A percentile compares a stretch with the other conserved stretches of the same genome.
These are phyloP conservation scores for Naematelia encephala DNA, from an alignment of 768 basidiomycete genomes.

Conservation along the genomic window DNA sequence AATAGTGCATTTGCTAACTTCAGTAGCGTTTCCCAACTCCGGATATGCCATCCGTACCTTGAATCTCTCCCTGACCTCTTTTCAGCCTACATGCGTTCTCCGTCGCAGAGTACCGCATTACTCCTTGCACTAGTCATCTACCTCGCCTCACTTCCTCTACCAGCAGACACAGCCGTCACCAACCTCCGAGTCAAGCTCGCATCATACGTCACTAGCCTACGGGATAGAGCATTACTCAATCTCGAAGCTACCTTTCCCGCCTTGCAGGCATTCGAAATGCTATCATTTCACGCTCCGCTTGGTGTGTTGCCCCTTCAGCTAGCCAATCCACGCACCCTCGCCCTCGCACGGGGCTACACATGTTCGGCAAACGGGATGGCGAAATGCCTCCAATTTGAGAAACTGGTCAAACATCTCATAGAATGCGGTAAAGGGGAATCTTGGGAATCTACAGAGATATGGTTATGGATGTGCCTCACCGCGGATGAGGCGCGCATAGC, in stretches of 20 bases:
- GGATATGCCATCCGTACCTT: conserved; percentile 34
- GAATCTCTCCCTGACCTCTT: conserved; percentile 20
- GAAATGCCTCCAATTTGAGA: conserved; percentile 7
- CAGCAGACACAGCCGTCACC: conserved; percentile 1
- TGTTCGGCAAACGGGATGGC: conserved; percentile 3
- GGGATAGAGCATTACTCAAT: conserved; percentile 22
- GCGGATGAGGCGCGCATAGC: conserved; percentile 19
- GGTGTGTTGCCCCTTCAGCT: conserved; percentile 26
- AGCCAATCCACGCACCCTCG: conserved; percentile 16
- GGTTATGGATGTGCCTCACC: conserved; percentile 7
- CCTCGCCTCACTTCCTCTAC: conserved; percentile 28
- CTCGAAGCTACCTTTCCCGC: conserved; percentile 16
- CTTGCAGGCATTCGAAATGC: conserved; percentile 30
- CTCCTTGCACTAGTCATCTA: conserved; percentile 26
- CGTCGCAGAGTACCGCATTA: conserved; percentile 7
- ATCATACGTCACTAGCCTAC: conserved; percentile 12
- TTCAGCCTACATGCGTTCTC: not conserved
- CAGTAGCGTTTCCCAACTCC: conserved; percentile 24
- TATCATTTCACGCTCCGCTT: conserved; percentile 29
- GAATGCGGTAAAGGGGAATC: not conserved
- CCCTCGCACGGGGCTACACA: conserved; percentile 30
- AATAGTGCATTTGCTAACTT: conserved; percentile 3
- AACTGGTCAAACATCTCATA: conserved; percentile 13
- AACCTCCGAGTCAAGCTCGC: conserved; percentile 9
- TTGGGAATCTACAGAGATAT: conserved; percentile 12